Base-by-base conservation (phyloP, 2,329 filamentous ascomycete genomes). In the Curvularia spicifera region DNA sequence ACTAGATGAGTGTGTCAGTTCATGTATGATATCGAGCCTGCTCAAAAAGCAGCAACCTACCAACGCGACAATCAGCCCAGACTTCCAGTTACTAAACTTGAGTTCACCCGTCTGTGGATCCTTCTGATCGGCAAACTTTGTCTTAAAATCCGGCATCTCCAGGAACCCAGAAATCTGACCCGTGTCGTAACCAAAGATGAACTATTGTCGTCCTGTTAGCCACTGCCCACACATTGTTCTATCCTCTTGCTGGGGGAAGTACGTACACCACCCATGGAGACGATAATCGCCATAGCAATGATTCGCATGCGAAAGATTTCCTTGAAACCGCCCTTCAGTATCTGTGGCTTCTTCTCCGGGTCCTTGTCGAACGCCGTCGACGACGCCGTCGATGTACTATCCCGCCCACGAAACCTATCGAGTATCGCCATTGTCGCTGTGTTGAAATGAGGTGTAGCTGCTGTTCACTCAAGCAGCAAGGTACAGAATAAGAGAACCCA, bases 91-190 rank as follows among this genome's bases (percentile, higher is more conserved):
- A n/a, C 63, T 71, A 55, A 77, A 76, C 10, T 57, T 48, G 2
- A 58, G 63, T 2, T 42, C 33, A 6, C 73, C 73, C 15, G 71
- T 57, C 0, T 61, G 60, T n/a, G 56, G 51, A 24, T 69, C 59
- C 0, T 53, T 68, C 2, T 63, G 53, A 48, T 76, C 73, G 2
- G 65, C 64, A 42, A 76, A 76, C 15, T 64, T 67, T 4, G 53
- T 7, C n/a, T 72, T 45, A 55, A 76, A 77, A 53, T 76, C 68
- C 3, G 66, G 65, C 74, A 76, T 76, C 53, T 75, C 71, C n/a
- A 76, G 39, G 37, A 77, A 77, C 6, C 74, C 73, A 10, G 70
- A 73, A 13, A 77, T 77, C 42, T 76, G 73, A 51, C 73, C 72
- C 5, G 68, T 72, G 40, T 76, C 73, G 45, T 76, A 76, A 13